Conservation (phyloP, 495 filamentous ascomycete species). For the Tetracladium setigerum region DNA sequence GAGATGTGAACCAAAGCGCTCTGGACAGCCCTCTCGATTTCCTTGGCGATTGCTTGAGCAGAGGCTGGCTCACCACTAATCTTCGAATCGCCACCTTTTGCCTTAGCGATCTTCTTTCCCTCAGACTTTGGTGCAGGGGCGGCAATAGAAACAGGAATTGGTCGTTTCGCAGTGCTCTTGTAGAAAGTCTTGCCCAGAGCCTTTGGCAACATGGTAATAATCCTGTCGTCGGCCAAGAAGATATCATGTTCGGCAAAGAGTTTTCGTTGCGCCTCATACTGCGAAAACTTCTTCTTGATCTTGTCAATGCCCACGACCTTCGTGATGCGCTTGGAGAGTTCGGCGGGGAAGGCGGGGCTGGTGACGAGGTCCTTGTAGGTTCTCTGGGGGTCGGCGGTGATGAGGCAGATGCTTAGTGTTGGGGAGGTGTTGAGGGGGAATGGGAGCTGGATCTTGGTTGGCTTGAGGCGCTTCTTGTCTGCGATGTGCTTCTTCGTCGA, state of each 20-base stretch:
- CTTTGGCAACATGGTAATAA: slow-evolving; percentile 67
- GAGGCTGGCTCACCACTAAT: slow-evolving; percentile 28
- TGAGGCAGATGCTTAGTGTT: slow-evolving; percentile 68
- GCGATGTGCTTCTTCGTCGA: slow-evolving; percentile 85
- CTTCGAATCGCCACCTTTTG: slow-evolving; percentile 34
- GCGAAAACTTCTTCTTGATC: slow-evolving; percentile 75
- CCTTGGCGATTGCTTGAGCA: slow-evolving; percentile 51
- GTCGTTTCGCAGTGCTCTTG: slow-evolving; percentile 68
- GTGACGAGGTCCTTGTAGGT: slow-evolving; percentile 81
- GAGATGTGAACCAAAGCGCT: slow-evolving; percentile 68
- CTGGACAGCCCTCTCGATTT: slow-evolving; percentile 63
- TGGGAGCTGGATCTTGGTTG: slow-evolving; percentile 50
- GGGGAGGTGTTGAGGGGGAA: slow-evolving; percentile 60
- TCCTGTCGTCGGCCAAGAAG: slow-evolving; percentile 80
- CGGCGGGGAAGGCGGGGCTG: slow-evolving; percentile 64
- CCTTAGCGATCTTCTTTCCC: slow-evolving; percentile 53
- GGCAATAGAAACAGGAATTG: slow-evolving; percentile 72
- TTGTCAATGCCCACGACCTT: slow-evolving; percentile 77
- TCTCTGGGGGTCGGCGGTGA: slow-evolving; percentile 80
- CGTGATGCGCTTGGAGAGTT: slow-evolving; percentile 63
- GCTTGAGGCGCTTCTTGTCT: slow-evolving; percentile 71
- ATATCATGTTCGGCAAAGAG: slow-evolving; percentile 78
- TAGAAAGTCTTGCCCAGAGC: slow-evolving; percentile 85
- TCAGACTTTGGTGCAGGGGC: slow-evolving; percentile 54
- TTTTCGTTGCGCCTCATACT: slow-evolving; percentile 79